Base-by-base conservation (phyloP, 2,329 filamentous ascomycete genomes). In the Fusarium tricinctum region DNA sequence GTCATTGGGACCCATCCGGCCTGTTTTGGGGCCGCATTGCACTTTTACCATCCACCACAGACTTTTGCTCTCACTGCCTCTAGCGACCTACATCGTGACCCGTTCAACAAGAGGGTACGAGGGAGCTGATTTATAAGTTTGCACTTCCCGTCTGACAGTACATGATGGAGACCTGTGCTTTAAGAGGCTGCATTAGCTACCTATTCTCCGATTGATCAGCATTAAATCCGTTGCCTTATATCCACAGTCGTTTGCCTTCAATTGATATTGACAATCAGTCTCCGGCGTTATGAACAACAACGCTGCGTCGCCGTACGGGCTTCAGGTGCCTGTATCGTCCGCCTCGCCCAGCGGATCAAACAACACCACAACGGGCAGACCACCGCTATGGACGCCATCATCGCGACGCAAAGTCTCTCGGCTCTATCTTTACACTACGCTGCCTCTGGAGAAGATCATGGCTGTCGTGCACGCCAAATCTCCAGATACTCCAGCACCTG, bases 361-460 rank as follows among this genome's bases (percentile, higher is more conserved):
- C 55, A 75, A 69, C 60, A 76, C 75, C 39, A 71, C 70, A 8
- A 80, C 78, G 22, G 87, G 87, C 15, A 84, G 87, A 15, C 87
- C 86, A 4, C 82, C 84, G 40, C 81, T 87, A 66, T 89, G 86
- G 87, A 87, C 82, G 12, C 75, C 80, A 15, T 83, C 83, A 4
- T 81, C 83, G 7, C 82, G 84, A 67, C 82, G 86, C 42, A 86
- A 85, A 73, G 78, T 89, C 58, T 80, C 84, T 9, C 81, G 86
- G 9, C 81, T 89, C 9, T 89, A 89, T 66, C 76, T 88, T 56
- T 88, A 86, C 70, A 88, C 86, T 0, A 85, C 79, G 0, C 78
- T 88, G 7, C 81, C 83, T 2, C 77, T 88, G 15, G 77, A 82
- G 4, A 82, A 83, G 74, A 88, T 88, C 22, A 76, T 82, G 46